A percentile compares a stretch with the other conserved stretches of the same genome.
phyloP scores from a whole-genome alignment of 2,329 filamentous ascomycete species.

The Fusarium agapanthi region DNA sequence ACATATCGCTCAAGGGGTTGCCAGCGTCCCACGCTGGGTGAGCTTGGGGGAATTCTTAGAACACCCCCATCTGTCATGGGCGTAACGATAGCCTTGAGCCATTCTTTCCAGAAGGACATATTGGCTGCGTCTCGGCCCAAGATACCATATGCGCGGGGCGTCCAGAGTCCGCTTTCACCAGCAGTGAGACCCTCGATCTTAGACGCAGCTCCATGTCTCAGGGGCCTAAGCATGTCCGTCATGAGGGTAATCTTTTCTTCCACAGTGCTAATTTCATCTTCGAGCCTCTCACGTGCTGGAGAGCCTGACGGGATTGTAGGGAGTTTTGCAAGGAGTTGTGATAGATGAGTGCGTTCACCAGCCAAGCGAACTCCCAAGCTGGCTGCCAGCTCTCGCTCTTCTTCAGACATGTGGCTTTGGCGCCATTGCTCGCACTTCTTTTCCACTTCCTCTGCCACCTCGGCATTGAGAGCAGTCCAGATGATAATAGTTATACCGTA shows the following conservation, averaged over 20 bases:
- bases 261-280: slow-evolving; percentile 93
- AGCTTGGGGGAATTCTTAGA: slow-evolving; percentile 84
- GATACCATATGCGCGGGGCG: slow-evolving; percentile 91
- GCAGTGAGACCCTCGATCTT: slow-evolving; percentile 97
- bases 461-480: slow-evolving; percentile 86
- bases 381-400: slow-evolving; percentile 90
- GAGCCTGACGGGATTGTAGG: slow-evolving; percentile 84
- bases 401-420: slow-evolving; percentile 86
- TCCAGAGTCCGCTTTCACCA: slow-evolving; percentile 95
- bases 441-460: slow-evolving; percentile 85
- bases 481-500: slow-evolving; percentile 92
- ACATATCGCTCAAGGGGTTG: slow-evolving; percentile 97
- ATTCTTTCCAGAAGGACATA: slow-evolving; percentile 97
- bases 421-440: slow-evolving; percentile 84
- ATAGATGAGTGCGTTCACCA: slow-evolving; percentile 87
- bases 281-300: slow-evolving; percentile 80
- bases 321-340: slow-evolving; percentile 83
- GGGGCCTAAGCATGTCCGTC: slow-evolving; percentile 92
- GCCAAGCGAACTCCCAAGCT: slow-evolving; percentile 91
- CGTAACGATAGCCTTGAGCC: slow-evolving; percentile 91
- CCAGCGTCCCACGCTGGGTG: slow-evolving; percentile 91
- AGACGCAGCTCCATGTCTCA: slow-evolving; percentile 92
- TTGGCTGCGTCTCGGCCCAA: slow-evolving; percentile 84
- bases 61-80: slow-evolving; percentile 93
- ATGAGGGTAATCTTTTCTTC: slow-evolving; percentile 98